Percentiles rank a stretch among this genome's conserved stretches.
phyloP scores from a whole-genome alignment of 148 eudicot genomes.

The Nepenthes gracilis region DNA sequence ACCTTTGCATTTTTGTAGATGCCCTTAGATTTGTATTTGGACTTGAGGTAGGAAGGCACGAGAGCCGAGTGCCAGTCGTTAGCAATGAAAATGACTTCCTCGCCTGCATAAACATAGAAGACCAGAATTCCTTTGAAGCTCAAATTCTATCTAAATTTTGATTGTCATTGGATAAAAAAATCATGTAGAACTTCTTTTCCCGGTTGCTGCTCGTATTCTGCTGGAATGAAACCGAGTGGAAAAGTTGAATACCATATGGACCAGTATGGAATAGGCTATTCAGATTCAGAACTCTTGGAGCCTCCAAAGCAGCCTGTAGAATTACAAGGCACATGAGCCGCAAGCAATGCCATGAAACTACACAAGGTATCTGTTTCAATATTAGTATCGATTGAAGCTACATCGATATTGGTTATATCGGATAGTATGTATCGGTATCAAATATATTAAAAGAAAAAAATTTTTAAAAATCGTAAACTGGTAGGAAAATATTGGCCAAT shows the following conservation, averaged over 20 bases:
- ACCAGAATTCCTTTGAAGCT: neutral
- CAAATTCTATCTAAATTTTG: no score
- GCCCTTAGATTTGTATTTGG: conserved; percentile 58
- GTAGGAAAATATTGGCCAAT: no score
- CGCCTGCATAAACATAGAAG: conserved; percentile 36
- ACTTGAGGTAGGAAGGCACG: conserved; percentile 83
- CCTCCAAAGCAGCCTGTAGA: conserved; percentile 90
- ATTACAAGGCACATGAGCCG: neutral
- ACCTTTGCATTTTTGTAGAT: conserved; percentile 70
- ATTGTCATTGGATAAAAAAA: no score
- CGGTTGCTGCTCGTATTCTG: no score
- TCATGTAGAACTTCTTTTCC: no score
- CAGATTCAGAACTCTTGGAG: conserved; percentile 72
- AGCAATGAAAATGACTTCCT: conserved; percentile 78
- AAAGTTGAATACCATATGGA: conserved; percentile 52
- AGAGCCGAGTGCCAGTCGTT: conserved; percentile 98
- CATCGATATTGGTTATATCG: no score
- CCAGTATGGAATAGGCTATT: conserved; percentile 63
- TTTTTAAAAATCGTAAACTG: no score
- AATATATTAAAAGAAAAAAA: no score
- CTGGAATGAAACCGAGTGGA: neutral
- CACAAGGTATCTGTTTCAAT: no score
- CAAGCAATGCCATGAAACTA: no score
- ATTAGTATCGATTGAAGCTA: no score
- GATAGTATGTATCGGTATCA: no score